Evolutionary conservation across 495 filamentous ascomycete genomes (phyloP), one percentile per base, ranked within the genome.

Genomic region (Penicillium ochrochloron): DNA sequence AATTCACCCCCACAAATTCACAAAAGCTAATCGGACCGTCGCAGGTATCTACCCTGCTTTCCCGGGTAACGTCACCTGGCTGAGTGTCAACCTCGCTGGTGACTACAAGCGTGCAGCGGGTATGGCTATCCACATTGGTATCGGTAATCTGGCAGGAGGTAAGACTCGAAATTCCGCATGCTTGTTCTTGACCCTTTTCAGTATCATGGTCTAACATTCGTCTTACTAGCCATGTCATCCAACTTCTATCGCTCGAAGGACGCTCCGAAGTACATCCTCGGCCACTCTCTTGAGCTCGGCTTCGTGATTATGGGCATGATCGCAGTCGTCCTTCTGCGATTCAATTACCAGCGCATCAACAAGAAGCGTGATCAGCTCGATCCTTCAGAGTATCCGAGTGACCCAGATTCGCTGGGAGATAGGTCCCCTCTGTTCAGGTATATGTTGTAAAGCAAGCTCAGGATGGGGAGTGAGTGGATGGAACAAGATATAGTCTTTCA

Each of bases 221-320:
- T 41, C 10, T 21, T 19, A 29, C 63, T 25, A 84, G 80, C 89
- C 2, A 91, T 93, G 85, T 85, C 90, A 0, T 87, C 86, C 2
- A 92, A 93, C 67, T 92, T 94, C 73, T 94, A 93, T 68, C 85
- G 90, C 17, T 64, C 78, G 6, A 77, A 79, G 27, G 90, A 93
- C 65, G 76, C 78, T 8, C 90, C 90, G 0, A 76, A 83, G 21
- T 94, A 89, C 63, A 75, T 83, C 2, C 82, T 92, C 5, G 91
- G 91, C 0, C 90, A 93, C 71, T 80, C 79, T 5, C 72, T 93
- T 29, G 90, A 91, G 63, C 75, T 94, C 25, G 88, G 73, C 0
- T 93, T 93, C 65, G 86, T 89, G n/a, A 66, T 77, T 0, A 70
- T 77, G 5, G 90, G 90, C 0, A 80, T 90, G 52, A 64, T 88